Evolutionary conservation across 768 basidiomycete species (phyloP), one percentile per base, ranked within the genome.

Genomic region (Porphyrellus cyaneotinctus): DNA sequence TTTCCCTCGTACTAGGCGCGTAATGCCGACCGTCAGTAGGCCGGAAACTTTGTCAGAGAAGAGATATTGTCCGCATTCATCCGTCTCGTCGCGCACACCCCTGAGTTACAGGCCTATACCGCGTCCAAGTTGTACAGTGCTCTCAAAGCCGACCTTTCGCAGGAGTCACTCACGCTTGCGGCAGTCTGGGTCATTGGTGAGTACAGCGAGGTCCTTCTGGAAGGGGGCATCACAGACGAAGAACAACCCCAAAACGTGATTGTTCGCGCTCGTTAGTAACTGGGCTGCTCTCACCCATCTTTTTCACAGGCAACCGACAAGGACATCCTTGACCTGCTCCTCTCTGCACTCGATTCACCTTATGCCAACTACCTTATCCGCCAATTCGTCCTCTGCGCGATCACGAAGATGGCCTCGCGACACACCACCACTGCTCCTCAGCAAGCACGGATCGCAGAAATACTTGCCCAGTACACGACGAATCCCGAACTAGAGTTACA

Each of bases 171-270:
- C 30, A 97, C 97, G 0, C 75, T 99, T 14, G 87, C 91, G 5
- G 87, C 92, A 1, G 88, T 95, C 4, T 99, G 97, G 97, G 76
- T 97, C 36, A 84, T 98, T 49, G 97, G 97, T 39, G 97, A 99
- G 71, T 98, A 95, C 64, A 91, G 91, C 46, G 97, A 98, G 62
- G 73, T 91, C 39, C 70, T 99, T 15, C 69, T 99, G 2, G 88
- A 95, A 59, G 84, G 84, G n/a, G 92, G 92, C 4, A 75, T 91
- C 15, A 82, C 90, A 13, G 84, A 84, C 38, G 87, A 85, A 53
- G 88, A 95, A 11, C 79, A 87, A 38, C 78, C 83, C 7, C 81
- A 81, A 66, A 76, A 76, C 55, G 91, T 92, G 58, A 59, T 78
- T 61, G 4, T 28, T 62, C 14, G 6, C 14, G 8, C 30, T n/a